Conservation (phyloP, 768 basidiomycete species). For the Mycena metata region DNA sequence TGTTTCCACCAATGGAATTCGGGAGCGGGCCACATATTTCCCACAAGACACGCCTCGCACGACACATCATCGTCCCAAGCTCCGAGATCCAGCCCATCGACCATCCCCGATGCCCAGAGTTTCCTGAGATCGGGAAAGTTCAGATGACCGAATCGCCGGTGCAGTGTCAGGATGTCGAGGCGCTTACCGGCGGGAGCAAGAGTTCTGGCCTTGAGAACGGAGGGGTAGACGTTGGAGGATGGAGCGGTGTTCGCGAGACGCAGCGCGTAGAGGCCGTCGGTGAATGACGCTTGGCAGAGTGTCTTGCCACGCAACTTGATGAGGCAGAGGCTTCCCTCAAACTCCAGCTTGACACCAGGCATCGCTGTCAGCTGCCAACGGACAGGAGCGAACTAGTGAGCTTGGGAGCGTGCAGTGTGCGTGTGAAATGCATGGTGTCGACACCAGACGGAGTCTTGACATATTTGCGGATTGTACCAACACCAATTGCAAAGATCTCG, state of each 20-base stretch:
- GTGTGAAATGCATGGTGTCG: neutral
- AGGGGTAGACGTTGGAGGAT: neutral
- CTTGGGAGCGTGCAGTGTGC: constrained; percentile 4
- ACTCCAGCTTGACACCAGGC: constrained; percentile 16
- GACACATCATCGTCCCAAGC: constrained; percentile 5
- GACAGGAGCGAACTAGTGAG: constrained; percentile 1
- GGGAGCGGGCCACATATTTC: constrained; percentile 5
- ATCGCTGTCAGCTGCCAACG: neutral
- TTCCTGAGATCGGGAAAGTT: constrained; percentile 16
- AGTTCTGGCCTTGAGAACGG: constrained; percentile 12
- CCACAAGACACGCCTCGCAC: constrained; percentile 9
- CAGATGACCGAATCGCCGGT: constrained; percentile 14
- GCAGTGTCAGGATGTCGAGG: constrained; percentile 19
- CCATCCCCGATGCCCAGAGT: constrained; percentile 2
- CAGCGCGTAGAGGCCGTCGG: constrained; percentile 11
- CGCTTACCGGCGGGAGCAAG: constrained; percentile 16
- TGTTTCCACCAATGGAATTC: constrained; percentile 12
- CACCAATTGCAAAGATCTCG: neutral
- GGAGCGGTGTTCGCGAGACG: neutral
- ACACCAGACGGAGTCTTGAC: neutral
- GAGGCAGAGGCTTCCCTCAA: neutral
- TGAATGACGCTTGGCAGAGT: neutral
- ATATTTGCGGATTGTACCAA: neutral
- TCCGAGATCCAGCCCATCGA: constrained; percentile 12
- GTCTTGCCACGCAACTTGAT: constrained; percentile 1